Percentiles rank a stretch among this genome's conserved stretches.
phyloP scores from a whole-genome alignment of 352 stramenopile genomes.

The Blastocystis sp. region DNA sequence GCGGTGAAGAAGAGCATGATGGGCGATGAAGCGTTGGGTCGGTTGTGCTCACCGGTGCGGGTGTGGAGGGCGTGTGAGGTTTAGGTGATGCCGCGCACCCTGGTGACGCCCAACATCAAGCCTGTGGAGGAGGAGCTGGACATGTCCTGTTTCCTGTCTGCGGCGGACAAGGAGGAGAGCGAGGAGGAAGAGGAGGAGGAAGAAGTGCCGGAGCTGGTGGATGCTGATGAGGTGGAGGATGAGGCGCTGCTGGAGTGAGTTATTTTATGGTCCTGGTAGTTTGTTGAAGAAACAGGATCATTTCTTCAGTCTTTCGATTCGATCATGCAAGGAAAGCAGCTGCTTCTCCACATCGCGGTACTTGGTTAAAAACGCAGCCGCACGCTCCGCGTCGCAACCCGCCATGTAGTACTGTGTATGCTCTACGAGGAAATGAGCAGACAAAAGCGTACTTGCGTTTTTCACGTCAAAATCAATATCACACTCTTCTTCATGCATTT shows the following conservation, averaged over 20 bases:
- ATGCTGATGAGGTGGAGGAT: conserved; percentile 24
- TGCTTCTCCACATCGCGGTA: not conserved
- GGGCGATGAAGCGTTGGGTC: conserved; percentile 7
- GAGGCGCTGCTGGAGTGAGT: not conserved
- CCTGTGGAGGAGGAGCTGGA: conserved; percentile 46
- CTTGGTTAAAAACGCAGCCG: not conserved
- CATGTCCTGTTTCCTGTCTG: conserved; percentile 41
- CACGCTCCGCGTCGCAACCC: not conserved
- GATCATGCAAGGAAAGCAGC: not conserved
- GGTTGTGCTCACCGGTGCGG: not conserved
- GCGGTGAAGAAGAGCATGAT: conserved; percentile 25
- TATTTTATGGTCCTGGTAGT: not conserved
- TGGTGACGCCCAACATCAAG: conserved; percentile 28
- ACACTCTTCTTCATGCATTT: not conserved
- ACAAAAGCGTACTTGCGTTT: not conserved
- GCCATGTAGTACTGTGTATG: not conserved
- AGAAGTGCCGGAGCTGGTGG: conserved; percentile 1
- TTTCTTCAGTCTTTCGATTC: not conserved
- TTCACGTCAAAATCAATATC: not conserved
- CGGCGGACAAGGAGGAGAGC: not conserved
- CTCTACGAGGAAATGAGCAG: not conserved
- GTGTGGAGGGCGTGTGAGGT: not conserved
- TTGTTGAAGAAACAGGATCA: not conserved
- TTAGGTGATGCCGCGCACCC: not conserved
- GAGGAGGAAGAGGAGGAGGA: conserved; percentile 56